phyloP scores from a whole-genome alignment of 2,329 filamentous ascomycete genomes.

The Venturia effusa region DNA sequence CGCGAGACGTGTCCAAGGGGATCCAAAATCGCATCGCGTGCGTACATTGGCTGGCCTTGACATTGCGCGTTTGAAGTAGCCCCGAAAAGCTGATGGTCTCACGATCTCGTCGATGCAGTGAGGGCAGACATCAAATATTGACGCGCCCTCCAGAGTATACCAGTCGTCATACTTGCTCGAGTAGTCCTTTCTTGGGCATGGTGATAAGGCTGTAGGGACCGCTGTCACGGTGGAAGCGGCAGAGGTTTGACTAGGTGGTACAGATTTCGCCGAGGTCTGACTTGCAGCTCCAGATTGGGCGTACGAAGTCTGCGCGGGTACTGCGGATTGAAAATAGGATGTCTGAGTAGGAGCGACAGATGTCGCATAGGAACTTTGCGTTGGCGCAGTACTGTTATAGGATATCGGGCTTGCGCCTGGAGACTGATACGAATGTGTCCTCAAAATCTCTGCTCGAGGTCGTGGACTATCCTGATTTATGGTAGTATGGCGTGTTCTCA shows the following conservation, averaged over 20 bases:
- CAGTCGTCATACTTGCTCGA: conserved; percentile 62
- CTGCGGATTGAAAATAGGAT: conserved; percentile 34
- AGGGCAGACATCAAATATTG: conserved; percentile 71
- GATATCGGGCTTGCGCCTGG: neutral
- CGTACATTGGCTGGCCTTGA: conserved; percentile 45
- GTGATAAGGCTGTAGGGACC: conserved; percentile 35
- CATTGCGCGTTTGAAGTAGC: conserved; percentile 53
- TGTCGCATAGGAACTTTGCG: neutral
- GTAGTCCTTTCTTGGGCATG: conserved; percentile 57
- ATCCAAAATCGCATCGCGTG: conserved; percentile 68
- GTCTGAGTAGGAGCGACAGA: neutral
- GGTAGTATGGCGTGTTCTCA: conserved; percentile 3
- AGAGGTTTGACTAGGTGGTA: neutral
- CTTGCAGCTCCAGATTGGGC: neutral
- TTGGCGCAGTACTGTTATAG: neutral
- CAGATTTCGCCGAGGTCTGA: neutral
- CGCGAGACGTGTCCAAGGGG: conserved; percentile 73
- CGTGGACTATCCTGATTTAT: neutral
- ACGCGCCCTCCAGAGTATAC: conserved; percentile 62
- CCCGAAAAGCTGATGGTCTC: conserved; percentile 53
- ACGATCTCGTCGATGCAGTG: conserved; percentile 66
- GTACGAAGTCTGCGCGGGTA: conserved; percentile 35
- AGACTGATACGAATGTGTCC: neutral
- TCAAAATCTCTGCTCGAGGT: neutral
- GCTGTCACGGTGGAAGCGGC: neutral